Percentiles rank a stretch among this genome's conserved stretches.
Conservation (phyloP, 2,329 filamentous ascomycete species). For the Podosphaera fusca region DNA sequence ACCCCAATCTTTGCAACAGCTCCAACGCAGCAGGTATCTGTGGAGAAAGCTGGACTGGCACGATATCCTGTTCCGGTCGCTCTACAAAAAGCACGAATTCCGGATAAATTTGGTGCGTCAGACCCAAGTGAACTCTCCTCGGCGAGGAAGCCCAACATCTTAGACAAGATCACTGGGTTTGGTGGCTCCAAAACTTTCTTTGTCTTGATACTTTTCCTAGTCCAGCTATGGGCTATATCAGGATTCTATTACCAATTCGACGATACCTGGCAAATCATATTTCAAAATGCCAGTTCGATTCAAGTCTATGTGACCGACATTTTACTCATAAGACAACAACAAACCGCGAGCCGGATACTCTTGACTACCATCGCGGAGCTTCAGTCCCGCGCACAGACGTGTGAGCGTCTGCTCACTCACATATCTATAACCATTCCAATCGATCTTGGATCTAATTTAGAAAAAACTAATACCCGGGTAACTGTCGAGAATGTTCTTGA, state of each 20-base stretch:
- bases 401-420: constrained; percentile 15
- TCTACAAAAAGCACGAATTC: not conserved
- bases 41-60: constrained; percentile 1
- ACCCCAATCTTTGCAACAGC: constrained; percentile 6
- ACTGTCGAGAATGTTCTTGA: not conserved
- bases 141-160: constrained; percentile 5
- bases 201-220: constrained; percentile 15
- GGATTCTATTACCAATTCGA: constrained; percentile 15
- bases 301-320: constrained; percentile 19
- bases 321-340: constrained; percentile 19
- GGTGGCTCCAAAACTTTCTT: constrained; percentile 14
- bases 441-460: not conserved
- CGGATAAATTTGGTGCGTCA: constrained; percentile 1
- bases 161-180: constrained; percentile 12
- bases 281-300: constrained; percentile 18
- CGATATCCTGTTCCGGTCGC: not conserved
- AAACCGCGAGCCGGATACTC: constrained; percentile 15
- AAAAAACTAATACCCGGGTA: not conserved
- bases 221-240: constrained; percentile 15
- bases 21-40: constrained; percentile 4
- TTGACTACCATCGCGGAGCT: constrained; percentile 15
- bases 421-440: constrained; percentile 6
- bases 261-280: constrained; percentile 18
- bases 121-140: constrained; percentile 1
- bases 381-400: constrained; percentile 15